phyloP scores from a whole-genome alignment of 352 stramenopile species.

The Chrysophaeum taylorii region DNA sequence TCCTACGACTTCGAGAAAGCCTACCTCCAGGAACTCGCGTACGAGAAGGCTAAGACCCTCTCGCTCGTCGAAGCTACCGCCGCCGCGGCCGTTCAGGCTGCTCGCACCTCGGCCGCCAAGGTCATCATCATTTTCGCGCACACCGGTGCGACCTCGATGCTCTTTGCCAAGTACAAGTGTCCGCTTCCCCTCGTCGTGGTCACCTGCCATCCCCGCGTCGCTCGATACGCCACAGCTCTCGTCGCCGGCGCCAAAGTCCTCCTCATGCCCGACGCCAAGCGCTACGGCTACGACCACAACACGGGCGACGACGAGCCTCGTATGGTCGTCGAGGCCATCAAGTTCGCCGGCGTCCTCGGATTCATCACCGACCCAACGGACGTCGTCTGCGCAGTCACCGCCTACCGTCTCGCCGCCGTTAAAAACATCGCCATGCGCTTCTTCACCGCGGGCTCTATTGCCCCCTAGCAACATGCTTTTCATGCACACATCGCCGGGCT shows the following conservation, averaged over 20 bases:
- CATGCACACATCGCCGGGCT: too few relatives aligned
- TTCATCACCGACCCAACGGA: not conserved
- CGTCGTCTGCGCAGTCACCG: not conserved
- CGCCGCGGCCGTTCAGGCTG: constrained; percentile 91
- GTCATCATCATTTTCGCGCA: constrained; percentile 87
- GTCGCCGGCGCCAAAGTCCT: not conserved
- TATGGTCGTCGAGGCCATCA: constrained; percentile 2
- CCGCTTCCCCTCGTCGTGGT: not conserved
- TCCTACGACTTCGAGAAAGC: not conserved
- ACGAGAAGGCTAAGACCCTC: constrained; percentile 8
- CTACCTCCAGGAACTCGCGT: not conserved
- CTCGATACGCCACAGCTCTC: not conserved
- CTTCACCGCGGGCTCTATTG: not conserved
- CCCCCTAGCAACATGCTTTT: too few relatives aligned
- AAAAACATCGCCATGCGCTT: constrained; percentile 9
- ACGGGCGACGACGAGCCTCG: not conserved
- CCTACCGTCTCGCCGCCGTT: not conserved
- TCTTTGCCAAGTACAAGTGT: constrained; percentile 71
- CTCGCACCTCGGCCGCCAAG: constrained; percentile 87
- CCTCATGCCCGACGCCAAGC: not conserved
- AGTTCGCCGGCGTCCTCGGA: not conserved
- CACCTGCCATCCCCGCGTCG: not conserved
- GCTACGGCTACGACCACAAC: not conserved
- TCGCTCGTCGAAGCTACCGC: constrained; percentile 72
- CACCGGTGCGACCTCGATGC: constrained; percentile 65